These are phyloP conservation scores for Rubia yunnanensis DNA, from an alignment of 257 asterid genomes.

Conservation along the genomic window DNA sequence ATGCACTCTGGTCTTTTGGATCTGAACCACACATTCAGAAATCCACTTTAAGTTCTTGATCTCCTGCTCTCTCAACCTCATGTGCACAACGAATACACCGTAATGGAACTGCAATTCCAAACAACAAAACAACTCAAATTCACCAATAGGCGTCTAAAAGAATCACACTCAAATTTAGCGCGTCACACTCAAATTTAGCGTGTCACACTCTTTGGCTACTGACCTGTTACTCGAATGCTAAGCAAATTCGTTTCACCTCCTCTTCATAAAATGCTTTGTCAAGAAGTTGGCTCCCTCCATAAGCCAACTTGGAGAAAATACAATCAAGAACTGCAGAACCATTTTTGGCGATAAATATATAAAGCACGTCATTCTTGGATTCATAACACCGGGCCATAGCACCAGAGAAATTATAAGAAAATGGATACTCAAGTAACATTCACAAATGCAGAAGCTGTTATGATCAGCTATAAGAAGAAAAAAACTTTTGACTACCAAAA, in stretches of 20 bases:
- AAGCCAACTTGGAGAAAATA: slow-evolving; percentile 64
- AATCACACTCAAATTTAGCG: too few relatives aligned
- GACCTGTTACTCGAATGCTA: slow-evolving; percentile 94
- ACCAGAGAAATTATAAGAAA: background rate
- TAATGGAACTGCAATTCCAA: slow-evolving; percentile 66
- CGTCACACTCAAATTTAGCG: too few relatives aligned
- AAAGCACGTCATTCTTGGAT: too few relatives aligned
- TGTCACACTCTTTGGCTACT: slow-evolving; percentile 15
- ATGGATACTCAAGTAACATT: background rate
- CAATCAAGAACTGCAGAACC: background rate
- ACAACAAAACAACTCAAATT: background rate
- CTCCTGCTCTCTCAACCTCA: too few relatives aligned
- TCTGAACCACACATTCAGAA: slow-evolving; percentile 91
- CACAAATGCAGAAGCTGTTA: background rate
- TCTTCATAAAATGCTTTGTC: slow-evolving; percentile 96
- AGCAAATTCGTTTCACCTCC: slow-evolving; percentile 88
- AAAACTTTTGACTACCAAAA: background rate
- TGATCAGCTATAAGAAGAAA: background rate
- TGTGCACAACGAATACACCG: slow-evolving; percentile 85
- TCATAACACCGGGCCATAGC: too few relatives aligned
- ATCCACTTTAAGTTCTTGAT: slow-evolving; percentile 96
- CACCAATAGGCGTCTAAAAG: too few relatives aligned
- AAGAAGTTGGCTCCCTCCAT: slow-evolving; percentile 92
- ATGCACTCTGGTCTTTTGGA: slow-evolving; percentile 86
- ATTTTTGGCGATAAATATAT: background rate